Evolutionary conservation across 225 moss, liverwort and hornwort species (phyloP).

Genomic region (Sphagnum tenellum): DNA sequence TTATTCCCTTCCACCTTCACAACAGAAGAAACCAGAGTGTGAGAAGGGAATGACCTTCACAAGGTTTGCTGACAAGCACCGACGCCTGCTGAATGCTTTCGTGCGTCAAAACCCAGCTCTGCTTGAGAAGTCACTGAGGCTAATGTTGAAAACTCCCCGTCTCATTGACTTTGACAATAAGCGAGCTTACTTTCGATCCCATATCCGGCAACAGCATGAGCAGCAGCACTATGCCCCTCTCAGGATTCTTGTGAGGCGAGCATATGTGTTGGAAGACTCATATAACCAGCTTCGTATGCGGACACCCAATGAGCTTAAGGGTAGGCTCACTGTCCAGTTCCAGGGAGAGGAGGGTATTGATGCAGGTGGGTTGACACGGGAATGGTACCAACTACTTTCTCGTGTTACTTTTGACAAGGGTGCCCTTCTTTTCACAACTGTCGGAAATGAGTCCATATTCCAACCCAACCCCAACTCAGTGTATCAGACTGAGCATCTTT

Average conservation of each 20-base stretch:
- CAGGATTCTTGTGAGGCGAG: slow-evolving; percentile 65
- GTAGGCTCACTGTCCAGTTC: slow-evolving; percentile 85
- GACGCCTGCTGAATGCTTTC: slow-evolving; percentile 84
- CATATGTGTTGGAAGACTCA: slow-evolving; percentile 93
- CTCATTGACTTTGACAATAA: slow-evolving; percentile 99
- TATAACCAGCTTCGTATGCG: slow-evolving; percentile 97
- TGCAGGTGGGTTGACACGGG: slow-evolving; percentile 89
- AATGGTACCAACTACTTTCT: slow-evolving; percentile 92
- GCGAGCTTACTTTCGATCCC: slow-evolving; percentile 85
- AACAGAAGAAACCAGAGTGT: slow-evolving; percentile 34
- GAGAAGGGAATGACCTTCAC: slow-evolving; percentile 88
- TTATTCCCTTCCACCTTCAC: slow-evolving; percentile 47
- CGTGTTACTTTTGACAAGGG: slow-evolving; percentile 92
- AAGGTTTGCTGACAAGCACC: slow-evolving; percentile 92
- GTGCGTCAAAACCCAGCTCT: slow-evolving; percentile 77
- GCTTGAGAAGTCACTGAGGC: slow-evolving; percentile 68
- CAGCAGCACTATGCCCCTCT: slow-evolving; percentile 98
- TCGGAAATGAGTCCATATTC: slow-evolving; percentile 87
- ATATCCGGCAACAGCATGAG: slow-evolving; percentile 94
- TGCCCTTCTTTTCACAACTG: slow-evolving; percentile 85
- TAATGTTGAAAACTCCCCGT: slow-evolving; percentile 68
- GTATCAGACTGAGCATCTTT: slow-evolving; percentile 89
- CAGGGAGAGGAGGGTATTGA: slow-evolving; percentile 99
- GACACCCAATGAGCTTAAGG: slow-evolving; percentile 90
- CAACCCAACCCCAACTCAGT: slow-evolving; percentile 96